phyloP scores from a whole-genome alignment of 108 stramenopile genomes.

The Cyclotella atomus region DNA sequence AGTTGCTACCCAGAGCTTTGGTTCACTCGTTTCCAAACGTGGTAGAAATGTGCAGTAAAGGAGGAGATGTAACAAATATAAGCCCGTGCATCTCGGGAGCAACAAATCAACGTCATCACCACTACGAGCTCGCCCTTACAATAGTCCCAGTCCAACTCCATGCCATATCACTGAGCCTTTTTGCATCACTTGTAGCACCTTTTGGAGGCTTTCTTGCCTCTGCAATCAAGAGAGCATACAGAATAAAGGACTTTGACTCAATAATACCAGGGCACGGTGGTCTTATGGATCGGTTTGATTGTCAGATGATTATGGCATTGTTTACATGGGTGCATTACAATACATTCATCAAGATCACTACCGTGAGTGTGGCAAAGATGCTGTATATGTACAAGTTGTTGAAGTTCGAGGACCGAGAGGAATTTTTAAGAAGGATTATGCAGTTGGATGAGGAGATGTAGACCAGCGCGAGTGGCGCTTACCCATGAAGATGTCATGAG shows the following conservation, averaged over 20 bases:
- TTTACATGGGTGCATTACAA: slow-evolving; percentile 98
- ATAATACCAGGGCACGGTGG: slow-evolving; percentile 98
- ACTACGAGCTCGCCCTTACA: slow-evolving; percentile 72
- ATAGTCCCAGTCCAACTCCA: slow-evolving; percentile 91
- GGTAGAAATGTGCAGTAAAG: slow-evolving; percentile 66
- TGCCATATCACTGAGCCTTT: slow-evolving; percentile 70
- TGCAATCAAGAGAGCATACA: slow-evolving; percentile 96
- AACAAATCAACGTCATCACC: slow-evolving; percentile 66
- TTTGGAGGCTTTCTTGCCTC: slow-evolving; percentile 98
- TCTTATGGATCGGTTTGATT: slow-evolving; percentile 95
- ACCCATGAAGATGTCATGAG: too few relatives aligned
- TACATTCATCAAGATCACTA: slow-evolving; percentile 88
- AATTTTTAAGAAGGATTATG: slow-evolving; percentile 56
- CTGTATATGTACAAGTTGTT: slow-evolving; percentile 83
- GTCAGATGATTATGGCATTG: slow-evolving; percentile 91
- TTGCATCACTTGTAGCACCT: slow-evolving; percentile 93
- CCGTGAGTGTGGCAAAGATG: slow-evolving; percentile 84
- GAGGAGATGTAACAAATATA: slow-evolving; percentile 25
- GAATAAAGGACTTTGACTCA: slow-evolving; percentile 95
- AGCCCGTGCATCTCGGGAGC: slow-evolving; percentile 71
- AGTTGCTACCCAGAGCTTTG: slow-evolving; percentile 65
- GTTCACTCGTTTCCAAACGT: slow-evolving; percentile 65
- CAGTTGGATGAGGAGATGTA: not conserved
- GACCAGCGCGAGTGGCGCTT: too few relatives aligned
- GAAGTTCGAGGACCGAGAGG: slow-evolving; percentile 45